Percentiles rank a stretch among this genome's conserved stretches.
Conservation (phyloP, 75 land plant genomes). For the Adiantum capillusveneris region DNA sequence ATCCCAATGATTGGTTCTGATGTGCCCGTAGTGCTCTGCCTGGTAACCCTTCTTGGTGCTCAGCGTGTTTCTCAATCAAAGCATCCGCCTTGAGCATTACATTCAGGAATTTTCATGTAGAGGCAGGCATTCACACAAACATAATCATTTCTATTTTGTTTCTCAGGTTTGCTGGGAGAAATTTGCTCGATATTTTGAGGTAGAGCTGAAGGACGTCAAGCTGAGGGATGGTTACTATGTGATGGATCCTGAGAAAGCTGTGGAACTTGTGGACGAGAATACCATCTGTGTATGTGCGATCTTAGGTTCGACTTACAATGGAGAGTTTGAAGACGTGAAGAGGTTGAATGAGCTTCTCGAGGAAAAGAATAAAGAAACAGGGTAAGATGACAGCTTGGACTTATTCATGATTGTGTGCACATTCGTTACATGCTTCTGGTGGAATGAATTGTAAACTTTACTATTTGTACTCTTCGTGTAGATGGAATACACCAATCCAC, state of each 20-base stretch:
- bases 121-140: too few relatives aligned
- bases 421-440: not conserved
- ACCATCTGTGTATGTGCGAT: constrained; percentile 63
- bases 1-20: too few relatives aligned
- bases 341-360: constrained; percentile 42
- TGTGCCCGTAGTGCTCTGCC: too few relatives aligned
- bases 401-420: too few relatives aligned
- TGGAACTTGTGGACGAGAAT: constrained; percentile 62
- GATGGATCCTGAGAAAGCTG: constrained; percentile 61
- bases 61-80: too few relatives aligned
- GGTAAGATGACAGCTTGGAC: constrained; percentile 13
- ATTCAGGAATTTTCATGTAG: too few relatives aligned
- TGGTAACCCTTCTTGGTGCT: too few relatives aligned
- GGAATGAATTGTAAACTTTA: not conserved
- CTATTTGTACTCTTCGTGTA: not conserved
- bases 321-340: constrained; percentile 67
- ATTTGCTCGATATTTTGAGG: constrained; percentile 61
- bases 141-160: too few relatives aligned
- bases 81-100: too few relatives aligned
- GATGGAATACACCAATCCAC: constrained; percentile 61
- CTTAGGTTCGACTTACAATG: constrained; percentile 60
- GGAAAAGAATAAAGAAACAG: constrained; percentile 52
- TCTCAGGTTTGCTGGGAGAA: constrained; percentile 68
- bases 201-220: constrained; percentile 54
- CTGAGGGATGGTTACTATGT: constrained; percentile 50